Evolutionary conservation across 768 basidiomycete genomes (phyloP).

Genomic region (Tephrocybe sp.): DNA sequence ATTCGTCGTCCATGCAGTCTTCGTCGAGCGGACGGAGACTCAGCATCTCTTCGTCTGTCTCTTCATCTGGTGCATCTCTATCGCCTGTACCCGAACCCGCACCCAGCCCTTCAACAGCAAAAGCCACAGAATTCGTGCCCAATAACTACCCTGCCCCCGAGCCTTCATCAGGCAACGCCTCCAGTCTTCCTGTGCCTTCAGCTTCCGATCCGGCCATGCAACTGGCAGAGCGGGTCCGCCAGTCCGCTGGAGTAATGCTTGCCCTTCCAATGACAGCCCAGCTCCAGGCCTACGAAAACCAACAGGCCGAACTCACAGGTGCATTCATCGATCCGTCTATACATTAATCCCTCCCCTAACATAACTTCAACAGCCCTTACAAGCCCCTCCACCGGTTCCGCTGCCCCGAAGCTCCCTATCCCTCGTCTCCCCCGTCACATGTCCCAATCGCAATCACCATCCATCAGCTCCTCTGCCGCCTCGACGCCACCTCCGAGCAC

Average conservation of each 20-base stretch:
- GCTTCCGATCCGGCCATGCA: conserved; percentile 36
- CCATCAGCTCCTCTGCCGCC: conserved; percentile 31
- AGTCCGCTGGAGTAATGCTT: conserved; percentile 58
- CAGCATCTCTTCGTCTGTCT: conserved; percentile 55
- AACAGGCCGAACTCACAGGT: conserved; percentile 21
- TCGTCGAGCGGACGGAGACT: conserved; percentile 38
- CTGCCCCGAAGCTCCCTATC: conserved; percentile 36
- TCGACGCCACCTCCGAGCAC: conserved; percentile 43
- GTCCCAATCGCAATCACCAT: conserved; percentile 21
- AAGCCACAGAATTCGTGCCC: too few species aligned
- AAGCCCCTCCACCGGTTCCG: conserved; percentile 18
- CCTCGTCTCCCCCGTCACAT: conserved; percentile 33
- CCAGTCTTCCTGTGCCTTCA: conserved; percentile 10
- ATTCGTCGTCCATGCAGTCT: conserved; percentile 24
- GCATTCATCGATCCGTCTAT: conserved; percentile 3
- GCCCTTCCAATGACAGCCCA: conserved; percentile 44
- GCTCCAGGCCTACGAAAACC: conserved; percentile 26
- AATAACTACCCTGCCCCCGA: conserved; percentile 1
- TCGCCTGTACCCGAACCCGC: conserved; percentile 42
- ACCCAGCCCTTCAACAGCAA: conserved; percentile 25
- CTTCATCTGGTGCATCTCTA: conserved; percentile 55
- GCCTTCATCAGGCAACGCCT: conserved; percentile 20
- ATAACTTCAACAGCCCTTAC: conserved; percentile 9
- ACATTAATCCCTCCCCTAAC: conserved; percentile 1
- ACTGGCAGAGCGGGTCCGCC: conserved; percentile 48